Base-by-base conservation (phyloP, 768 basidiomycete species). In the Termitomyces sp. region DNA sequence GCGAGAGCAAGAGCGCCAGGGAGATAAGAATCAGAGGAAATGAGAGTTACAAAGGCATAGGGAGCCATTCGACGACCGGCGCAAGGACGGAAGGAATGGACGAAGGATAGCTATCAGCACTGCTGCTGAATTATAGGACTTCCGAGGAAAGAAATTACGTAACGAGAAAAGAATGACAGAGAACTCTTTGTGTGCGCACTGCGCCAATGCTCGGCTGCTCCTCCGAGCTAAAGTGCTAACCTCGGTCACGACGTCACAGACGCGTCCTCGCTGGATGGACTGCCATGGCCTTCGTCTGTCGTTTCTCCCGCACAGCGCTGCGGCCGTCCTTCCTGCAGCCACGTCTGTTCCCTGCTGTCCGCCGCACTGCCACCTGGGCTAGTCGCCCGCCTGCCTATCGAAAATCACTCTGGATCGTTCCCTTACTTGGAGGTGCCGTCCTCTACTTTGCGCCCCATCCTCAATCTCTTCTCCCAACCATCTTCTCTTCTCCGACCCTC, bases 21-120 rank as follows among this genome's bases (percentile, higher is more conserved):
- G 55, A 98, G 87, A 76, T 99, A 99, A 30, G 81, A 79, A 70
- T 95, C 89, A 35, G 94, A 93, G 57, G 96, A 94, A 67, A 98
- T 75, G 64, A 99, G 89, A 44, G 96, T 93, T 65, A 89, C 93
- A 72, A 97, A 92, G 67, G 92, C 93, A 81, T 83, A 87, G 71
- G 77, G 78, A 70, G 70, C 79, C 88, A 89, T 89, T 68, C 66
- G 71, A 66, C 71, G 64, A 68, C 62, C 33, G 60, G 64, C 58
- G 62, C 66, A 61, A 67, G 57, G 66, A 65, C 63, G 57, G 64
- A 62, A 60, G 63, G 63, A 64, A 57, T 57, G 62, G 57, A 61
- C 61, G 63, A 65, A 58, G 47, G 5, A 28, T 38, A 35, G 14
- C 5, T 44, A 35, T 48, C 35, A 55, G 50, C 48, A n/a, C 5